Percentiles rank a stretch among this genome's conserved stretches.
phyloP scores from a whole-genome alignment of 805 yeast species.

The Candida nitratophila region DNA sequence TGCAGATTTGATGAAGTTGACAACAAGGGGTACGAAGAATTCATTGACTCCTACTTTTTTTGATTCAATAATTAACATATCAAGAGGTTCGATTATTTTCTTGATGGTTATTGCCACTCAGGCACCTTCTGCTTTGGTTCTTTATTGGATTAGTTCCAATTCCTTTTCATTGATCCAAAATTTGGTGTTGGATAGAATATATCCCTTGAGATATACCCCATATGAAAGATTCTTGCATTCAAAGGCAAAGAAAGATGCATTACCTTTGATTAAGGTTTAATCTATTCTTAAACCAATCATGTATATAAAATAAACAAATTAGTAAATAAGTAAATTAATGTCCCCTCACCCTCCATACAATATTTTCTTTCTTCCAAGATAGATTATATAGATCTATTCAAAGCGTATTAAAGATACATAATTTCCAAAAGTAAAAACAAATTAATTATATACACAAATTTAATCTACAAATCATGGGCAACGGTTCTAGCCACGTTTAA shows the following conservation, averaged over 20 bases:
- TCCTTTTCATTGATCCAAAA: constrained; percentile 72
- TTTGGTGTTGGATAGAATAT: constrained; percentile 51
- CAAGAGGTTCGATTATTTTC: constrained; percentile 70
- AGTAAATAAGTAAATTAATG: neutral
- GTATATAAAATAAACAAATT: neutral
- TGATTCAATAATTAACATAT: constrained; percentile 59
- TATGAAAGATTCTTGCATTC: constrained; percentile 19
- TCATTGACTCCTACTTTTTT: constrained; percentile 48
- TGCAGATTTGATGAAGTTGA: constrained; percentile 41
- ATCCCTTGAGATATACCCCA: constrained; percentile 54
- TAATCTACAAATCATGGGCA: constrained; percentile 5
- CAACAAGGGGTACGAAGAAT: constrained; percentile 32
- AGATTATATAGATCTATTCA: too few relatives aligned
- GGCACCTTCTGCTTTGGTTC: constrained; percentile 73
- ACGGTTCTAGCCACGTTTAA: constrained; percentile 10
- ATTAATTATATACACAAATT: too few relatives aligned
- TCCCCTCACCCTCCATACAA: too few relatives aligned
- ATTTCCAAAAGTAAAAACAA: too few relatives aligned
- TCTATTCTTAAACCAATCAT: too few relatives aligned
- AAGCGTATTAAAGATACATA: neutral
- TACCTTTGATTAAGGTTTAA: constrained; percentile 2
- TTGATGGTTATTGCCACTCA: constrained; percentile 81
- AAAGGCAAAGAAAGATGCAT: constrained; percentile 7
- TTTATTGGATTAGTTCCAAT: constrained; percentile 92
- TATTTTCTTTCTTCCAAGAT: too few relatives aligned